Base-by-base conservation (phyloP, 1,284 basidiomycete genomes). In the Puccinia novopanici region DNA sequence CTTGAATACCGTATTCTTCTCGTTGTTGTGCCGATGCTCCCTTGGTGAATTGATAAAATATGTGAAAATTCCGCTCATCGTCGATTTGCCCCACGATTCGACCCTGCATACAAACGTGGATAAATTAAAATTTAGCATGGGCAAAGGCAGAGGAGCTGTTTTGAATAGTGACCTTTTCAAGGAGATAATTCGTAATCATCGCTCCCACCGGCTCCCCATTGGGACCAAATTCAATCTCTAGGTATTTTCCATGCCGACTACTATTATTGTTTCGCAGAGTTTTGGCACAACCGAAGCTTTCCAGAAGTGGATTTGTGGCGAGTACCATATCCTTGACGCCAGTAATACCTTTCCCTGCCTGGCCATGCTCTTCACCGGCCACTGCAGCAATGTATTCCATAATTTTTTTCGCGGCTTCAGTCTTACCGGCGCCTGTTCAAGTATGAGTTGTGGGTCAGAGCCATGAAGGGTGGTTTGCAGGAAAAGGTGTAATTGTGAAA, bases 311-410 rank as follows among this genome's bases (percentile, higher is more conserved):
- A 86, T 99, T 99, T 22, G 97, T 99, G 12, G 97, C 97, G 59
- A 99, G 88, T n/a, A 99, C 97, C 97, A 99, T 99, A 85, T 99
- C 95, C 88, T 99, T 98, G 87, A 99, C 95, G 86, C 95, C 92
- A 85, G 96, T 93, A 82, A 99, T 98, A 45, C 86, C 75, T 78
- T 77, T 45, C 84, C 85, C 91, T 84, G 89, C 91, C 84, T 92
- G 91, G 82, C 91, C 90, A 27, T 61, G 61, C 2, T 92, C 92
- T 24, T 86, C 86, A 77, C 93, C 93, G 52, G 93, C 94, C 2
- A 99, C 97, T 8, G 93, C 97, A 15, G 97, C 97, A 83, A 99
- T 98, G 86, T 99, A 99, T 87, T 99, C 95, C 97, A 99, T 99
- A 87, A 99, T 99, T 80, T 95, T 91, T 86, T 98, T 98, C 34